These are phyloP conservation scores for Blastobotrys chiropterorum DNA, from an alignment of 805 yeast genomes.

Conservation along the genomic window DNA sequence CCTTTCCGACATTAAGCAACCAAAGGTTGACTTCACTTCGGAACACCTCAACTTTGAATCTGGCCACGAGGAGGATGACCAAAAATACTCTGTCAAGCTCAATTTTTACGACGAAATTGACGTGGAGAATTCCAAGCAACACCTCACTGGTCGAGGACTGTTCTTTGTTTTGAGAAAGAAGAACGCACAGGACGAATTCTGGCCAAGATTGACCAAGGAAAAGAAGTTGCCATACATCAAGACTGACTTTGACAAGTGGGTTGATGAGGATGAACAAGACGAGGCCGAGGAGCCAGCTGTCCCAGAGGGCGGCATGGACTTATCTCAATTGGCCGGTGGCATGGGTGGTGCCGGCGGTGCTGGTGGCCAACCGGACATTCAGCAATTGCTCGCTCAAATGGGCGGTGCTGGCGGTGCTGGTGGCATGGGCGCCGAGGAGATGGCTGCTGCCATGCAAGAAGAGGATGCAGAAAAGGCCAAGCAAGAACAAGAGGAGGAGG, in stretches of 20 bases:
- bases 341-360: slow-evolving; percentile 38
- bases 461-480: neutral
- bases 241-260: slow-evolving; percentile 97
- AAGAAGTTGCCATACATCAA: slow-evolving; percentile 76
- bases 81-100: slow-evolving; percentile 53
- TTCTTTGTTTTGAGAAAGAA: slow-evolving; percentile 65
- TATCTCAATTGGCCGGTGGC: slow-evolving; percentile 32
- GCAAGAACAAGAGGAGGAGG: neutral
- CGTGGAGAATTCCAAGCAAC: slow-evolving; percentile 52
- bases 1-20: slow-evolving; percentile 61
- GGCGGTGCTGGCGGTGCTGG: neutral
- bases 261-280: slow-evolving; percentile 95
- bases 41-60: slow-evolving; percentile 49
- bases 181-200: slow-evolving; percentile 63
- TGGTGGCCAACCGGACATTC: slow-evolving; percentile 12
- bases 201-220: slow-evolving; percentile 94
- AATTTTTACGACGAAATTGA: slow-evolving; percentile 76
- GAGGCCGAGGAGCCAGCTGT: slow-evolving; percentile 39
- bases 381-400: neutral
- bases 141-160: slow-evolving; percentile 57
- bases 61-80: slow-evolving; percentile 39
- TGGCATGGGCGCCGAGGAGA: neutral
- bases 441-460: neutral
- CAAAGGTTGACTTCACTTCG: slow-evolving; percentile 56
- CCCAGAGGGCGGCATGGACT: slow-evolving; percentile 31